Evolutionary conservation across 306 rosid genomes (phyloP).

Genomic region (Alnus glutinosa): DNA sequence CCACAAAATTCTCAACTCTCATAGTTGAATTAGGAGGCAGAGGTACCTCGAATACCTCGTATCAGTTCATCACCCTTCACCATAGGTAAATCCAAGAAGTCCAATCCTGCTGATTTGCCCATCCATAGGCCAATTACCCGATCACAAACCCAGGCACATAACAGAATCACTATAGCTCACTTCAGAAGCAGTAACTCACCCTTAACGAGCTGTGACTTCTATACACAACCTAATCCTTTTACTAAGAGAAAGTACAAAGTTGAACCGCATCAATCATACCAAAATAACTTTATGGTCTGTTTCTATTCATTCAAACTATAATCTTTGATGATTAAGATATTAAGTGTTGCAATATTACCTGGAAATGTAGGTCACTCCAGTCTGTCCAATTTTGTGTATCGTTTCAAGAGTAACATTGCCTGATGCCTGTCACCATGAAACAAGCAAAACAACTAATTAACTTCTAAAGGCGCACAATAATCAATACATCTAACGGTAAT

Average conservation of each 20-base stretch:
- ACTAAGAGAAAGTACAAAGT: constrained; percentile 1
- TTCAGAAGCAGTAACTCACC: not conserved
- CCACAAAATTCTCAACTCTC: too few species aligned
- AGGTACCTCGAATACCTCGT: too few species aligned
- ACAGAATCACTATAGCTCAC: not conserved
- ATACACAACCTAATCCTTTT: not conserved
- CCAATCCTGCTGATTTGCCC: too few species aligned
- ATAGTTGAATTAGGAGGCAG: too few species aligned
- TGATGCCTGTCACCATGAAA: constrained; percentile 61
- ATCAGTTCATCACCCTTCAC: too few species aligned
- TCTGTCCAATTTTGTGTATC: constrained; percentile 70
- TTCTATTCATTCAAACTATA: not conserved
- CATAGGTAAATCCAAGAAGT: too few species aligned
- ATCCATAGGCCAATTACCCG: too few species aligned
- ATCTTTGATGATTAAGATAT: not conserved
- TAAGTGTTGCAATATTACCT: constrained; percentile 53
- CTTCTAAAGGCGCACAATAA: not conserved
- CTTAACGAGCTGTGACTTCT: not conserved
- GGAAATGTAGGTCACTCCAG: constrained; percentile 88
- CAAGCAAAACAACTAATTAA: constrained; percentile 18
- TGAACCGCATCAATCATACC: not conserved
- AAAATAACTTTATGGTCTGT: not conserved
- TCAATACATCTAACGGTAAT: not conserved
- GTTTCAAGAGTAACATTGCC: constrained; percentile 88
- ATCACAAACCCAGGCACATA: too few species aligned